phyloP scores from a whole-genome alignment of 176 grass and related monocot species.

The Secale cereale region DNA sequence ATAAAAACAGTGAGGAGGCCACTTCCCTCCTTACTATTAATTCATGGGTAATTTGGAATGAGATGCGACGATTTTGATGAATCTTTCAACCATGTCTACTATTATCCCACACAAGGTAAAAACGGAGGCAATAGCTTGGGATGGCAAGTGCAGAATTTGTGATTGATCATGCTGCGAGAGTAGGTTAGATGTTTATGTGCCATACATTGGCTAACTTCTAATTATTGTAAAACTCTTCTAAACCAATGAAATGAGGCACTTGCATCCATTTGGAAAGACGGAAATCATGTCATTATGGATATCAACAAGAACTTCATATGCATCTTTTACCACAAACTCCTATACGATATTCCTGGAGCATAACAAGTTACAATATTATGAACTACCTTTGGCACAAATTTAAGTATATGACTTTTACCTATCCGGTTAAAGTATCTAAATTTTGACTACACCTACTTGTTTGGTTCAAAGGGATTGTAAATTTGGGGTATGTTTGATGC shows the following conservation, averaged over 20 bases:
- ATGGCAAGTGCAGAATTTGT: not conserved
- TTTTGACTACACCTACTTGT: not conserved
- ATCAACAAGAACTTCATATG: not conserved
- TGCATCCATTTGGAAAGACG: not conserved
- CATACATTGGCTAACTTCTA: not conserved
- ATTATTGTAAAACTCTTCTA: not conserved
- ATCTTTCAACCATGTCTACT: not conserved
- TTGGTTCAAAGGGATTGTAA: not conserved
- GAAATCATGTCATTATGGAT: not conserved
- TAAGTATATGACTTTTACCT: not conserved
- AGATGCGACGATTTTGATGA: not conserved
- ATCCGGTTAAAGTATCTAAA: not conserved
- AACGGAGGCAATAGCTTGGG: not conserved
- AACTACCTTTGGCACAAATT: not conserved
- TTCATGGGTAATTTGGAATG: not conserved
- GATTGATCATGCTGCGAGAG: not conserved
- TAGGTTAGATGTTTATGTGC: not conserved
- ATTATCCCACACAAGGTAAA: not conserved
- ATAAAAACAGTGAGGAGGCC: not conserved
- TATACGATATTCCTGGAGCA: not conserved
- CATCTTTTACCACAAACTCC: not conserved
- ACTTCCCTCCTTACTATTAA: not conserved
- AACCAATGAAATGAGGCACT: not conserved
- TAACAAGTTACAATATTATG: not conserved
- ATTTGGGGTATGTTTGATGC: too few species aligned